Conservation (phyloP, 306 rosid genomes). For the Medicago lupulina region DNA sequence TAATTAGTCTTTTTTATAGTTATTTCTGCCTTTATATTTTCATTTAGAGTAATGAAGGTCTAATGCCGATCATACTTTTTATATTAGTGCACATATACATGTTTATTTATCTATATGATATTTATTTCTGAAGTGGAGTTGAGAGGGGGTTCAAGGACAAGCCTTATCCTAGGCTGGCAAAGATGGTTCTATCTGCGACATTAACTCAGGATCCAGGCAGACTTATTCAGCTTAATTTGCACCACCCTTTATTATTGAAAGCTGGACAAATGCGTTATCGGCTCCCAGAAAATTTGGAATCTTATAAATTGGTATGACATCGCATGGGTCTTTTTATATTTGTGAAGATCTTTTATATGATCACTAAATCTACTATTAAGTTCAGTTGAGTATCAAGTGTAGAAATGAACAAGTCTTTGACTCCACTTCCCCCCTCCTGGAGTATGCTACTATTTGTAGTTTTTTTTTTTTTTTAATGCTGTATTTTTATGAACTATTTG, state of each 20-base stretch:
- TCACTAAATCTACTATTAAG: no score
- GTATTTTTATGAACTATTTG: background rate
- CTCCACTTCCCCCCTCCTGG: background rate
- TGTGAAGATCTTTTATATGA: no score
- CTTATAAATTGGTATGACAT: slow-evolving; percentile 72
- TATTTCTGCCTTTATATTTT: slow-evolving; percentile 9
- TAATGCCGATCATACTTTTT: background rate
- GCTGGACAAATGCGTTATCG: slow-evolving; percentile 84
- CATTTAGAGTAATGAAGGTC: slow-evolving; percentile 12
- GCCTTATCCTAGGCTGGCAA: slow-evolving; percentile 78
- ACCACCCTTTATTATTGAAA: slow-evolving; percentile 79
- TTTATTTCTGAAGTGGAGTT: slow-evolving; percentile 62
- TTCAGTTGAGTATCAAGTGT: no score
- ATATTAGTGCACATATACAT: background rate
- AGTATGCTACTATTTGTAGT: background rate
- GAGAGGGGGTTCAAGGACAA: slow-evolving; percentile 88
- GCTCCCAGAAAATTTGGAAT: slow-evolving; percentile 82
- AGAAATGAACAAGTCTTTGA: background rate
- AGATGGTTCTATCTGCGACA: slow-evolving; percentile 91
- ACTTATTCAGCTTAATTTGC: slow-evolving; percentile 82
- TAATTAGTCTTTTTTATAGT: background rate
- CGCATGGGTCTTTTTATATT: background rate
- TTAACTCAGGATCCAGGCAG: slow-evolving; percentile 88
- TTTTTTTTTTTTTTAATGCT: slow-evolving; percentile 12
- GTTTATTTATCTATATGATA: background rate